phyloP scores from a whole-genome alignment of 2,329 filamentous ascomycete genomes.

The Fusarium sp. region DNA sequence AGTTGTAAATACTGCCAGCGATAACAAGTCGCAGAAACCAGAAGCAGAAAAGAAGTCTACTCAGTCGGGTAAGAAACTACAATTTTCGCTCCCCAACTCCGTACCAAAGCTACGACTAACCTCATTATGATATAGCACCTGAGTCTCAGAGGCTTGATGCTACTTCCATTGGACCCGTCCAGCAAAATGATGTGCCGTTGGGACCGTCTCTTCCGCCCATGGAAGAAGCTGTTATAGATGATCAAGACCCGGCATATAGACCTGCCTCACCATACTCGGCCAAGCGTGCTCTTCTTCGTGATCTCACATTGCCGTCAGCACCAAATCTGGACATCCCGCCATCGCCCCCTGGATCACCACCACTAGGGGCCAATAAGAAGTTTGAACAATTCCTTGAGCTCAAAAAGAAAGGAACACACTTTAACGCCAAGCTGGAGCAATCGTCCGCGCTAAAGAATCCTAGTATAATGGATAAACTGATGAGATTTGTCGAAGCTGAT shows the following conservation, averaged over 20 bases:
- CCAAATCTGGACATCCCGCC: constrained; percentile 81
- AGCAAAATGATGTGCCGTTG: constrained; percentile 52
- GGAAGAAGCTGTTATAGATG: constrained; percentile 41
- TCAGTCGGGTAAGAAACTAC: constrained; percentile 16
- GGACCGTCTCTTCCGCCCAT: constrained; percentile 57
- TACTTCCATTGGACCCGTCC: constrained; percentile 49
- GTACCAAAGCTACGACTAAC: not conserved
- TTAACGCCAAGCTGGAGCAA: constrained; percentile 79
- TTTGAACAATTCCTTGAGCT: constrained; percentile 80
- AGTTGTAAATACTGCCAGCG: constrained; percentile 4
- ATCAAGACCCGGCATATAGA: constrained; percentile 44
- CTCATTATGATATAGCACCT: constrained; percentile 15
- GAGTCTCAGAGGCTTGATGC: constrained; percentile 19
- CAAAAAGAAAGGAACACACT: constrained; percentile 83
- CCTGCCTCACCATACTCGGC: constrained; percentile 76
- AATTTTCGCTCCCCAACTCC: not conserved
- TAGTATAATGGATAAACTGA: constrained; percentile 77
- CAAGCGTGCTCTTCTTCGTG: constrained; percentile 73
- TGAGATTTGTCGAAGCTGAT: constrained; percentile 71
- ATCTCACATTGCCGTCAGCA: constrained; percentile 78
- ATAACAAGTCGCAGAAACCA: constrained; percentile 4
- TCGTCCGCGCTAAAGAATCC: constrained; percentile 79
- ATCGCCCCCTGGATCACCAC: constrained; percentile 75
- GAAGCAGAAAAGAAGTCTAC: constrained; percentile 5
- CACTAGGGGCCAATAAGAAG: constrained; percentile 69